Evolutionary conservation across 768 basidiomycete genomes (phyloP), one percentile per base, ranked within the genome.

Genomic region (Hygrocybe punicea): DNA sequence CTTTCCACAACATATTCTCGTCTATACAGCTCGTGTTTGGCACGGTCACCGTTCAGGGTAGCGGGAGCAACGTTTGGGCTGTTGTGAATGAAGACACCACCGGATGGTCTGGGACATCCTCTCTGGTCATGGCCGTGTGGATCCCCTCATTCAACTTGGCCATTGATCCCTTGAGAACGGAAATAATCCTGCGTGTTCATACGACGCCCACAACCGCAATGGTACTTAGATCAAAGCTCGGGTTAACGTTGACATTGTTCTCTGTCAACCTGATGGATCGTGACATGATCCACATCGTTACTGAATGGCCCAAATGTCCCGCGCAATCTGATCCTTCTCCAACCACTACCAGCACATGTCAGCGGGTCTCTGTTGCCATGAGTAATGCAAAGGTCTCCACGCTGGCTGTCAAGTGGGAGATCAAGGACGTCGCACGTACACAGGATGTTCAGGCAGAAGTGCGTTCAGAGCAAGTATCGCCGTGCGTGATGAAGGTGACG

Each of bases 401-500:
- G 24, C 42, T 55, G 44, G 24, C 45, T 14, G 54, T 33, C 13
- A 46, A 40, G 25, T 55, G 54, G 44, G 54, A 55, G 17, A 46
- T 48, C 29, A 55, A n/a, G 17, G 29, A 48, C 7, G 45, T 19
- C 21, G 21, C 45, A 13, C 21, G n/a, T n/a, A n/a, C 21, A 23
- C 17, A 19, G 21, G 21, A 47, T 23, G 45, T 23, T 19, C 16
- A 47, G 5, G 45, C 17, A 23, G 45, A 47, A 19, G 23, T 33
- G 9, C 3, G 16, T 25, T 25, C 54, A 47, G 14, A 16, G 34
- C 55, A 56, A 42, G 35, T 42, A 16, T 56, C 55, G 6, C 55
- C 75, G 17, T 72, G 63, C 49, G 63, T 60, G 10, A 69, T 79
- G 58, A 56, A 62, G 11, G 63, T 76, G 10, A 58, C 59, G 2